Evolutionary conservation across 208 protist genomes (phyloP), one percentile per base, ranked within the genome.

Genomic region (Trypanosoma vivax): DNA sequence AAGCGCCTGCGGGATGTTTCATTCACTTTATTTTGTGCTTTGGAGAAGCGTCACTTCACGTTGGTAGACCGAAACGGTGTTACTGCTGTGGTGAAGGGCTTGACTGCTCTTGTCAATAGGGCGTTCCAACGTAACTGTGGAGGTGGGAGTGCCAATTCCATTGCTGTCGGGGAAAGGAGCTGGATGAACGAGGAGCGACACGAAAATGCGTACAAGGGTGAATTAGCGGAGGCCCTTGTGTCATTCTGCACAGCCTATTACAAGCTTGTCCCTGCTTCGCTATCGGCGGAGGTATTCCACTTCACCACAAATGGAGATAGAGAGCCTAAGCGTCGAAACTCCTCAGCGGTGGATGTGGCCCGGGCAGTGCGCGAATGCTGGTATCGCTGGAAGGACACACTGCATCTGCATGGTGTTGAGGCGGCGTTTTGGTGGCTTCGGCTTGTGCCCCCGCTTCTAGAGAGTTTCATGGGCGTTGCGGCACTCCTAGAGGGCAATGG

Each of bases 371-470:
- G 51, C 31, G 33, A 54, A 10, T 68, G 49, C 43, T 88, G 75
- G 75, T 13, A 46, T 13, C 47, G 16, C 1, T 30, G 67, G 9
- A 48, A 77, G 23, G 29, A 35, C 6, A 16, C 50, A 1, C 31
- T 83, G 42, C 65, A 69, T 3, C 35, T 66, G 18, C 64, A 70
- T 23, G 75, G 79, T 31, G 34, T 60, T 13, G 19, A 23, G n/a
- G 33, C 48, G 18, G 67, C 60, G 13, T 55, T 73, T 29, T 73
- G 66, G 66, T 73, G 66, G 66, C 39, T 73, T 30, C 59, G 56
- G 31, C 37, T 65, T 6, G 45, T 73, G 9, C 66, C 66, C n/a
- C 27, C 56, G 2, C 3, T 73, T 13, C 11, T 68, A 24, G 57
- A 73, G 23, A 29, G 21, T 2, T 34, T 62, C 18, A 39, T 54